Evolutionary conservation across 495 filamentous ascomycete species (phyloP), one percentile per base, ranked within the genome.

Genomic region (Hypoxylon perforatum): DNA sequence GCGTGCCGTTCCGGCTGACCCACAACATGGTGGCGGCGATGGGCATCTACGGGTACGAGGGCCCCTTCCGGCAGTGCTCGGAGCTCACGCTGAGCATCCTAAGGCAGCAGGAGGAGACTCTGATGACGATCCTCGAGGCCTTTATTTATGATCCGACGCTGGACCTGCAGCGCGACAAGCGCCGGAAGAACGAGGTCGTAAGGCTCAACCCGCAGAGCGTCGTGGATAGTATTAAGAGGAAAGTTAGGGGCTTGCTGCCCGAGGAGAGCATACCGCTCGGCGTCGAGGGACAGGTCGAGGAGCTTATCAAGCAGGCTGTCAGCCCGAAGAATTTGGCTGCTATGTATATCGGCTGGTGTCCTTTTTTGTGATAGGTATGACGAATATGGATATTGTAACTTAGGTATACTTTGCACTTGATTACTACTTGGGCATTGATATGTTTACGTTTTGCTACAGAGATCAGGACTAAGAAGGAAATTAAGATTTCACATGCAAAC

Each of bases 291-390:
- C 94, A 98, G 80, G 94, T 97, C 14, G 92, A 99, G 74, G 91
- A 92, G 73, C 75, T 99, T 71, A 93, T 98, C 53, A 82, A 89
- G 76, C 88, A 92, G 78, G 94, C 95, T 63, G 90, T 89, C 18
- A 84, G 91, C 75, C 87, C 88, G 45, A 85, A 73, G 69, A 94
- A 91, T 69, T 78, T 99, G 75, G 85, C 90, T 14, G 84, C 84
- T 5, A 99, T 99, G 95, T 99, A 99, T 77, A 95, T 98, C 78
- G 95, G 95, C 21, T 99, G 95, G 95, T 97, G 92, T 83, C 85
- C 94, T 18, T 98, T 97, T 73, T 88, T 97, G 65, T 97, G 73
- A 63, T 1, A 28, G 73, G 62, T 1, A 28, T 28, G 47, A n/a
- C 12, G 14, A 6, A 45, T 3, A 10, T 10, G 10, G 41, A n/a